phyloP scores from a whole-genome alignment of 305 asterid genomes.

The Salvia sclarea region DNA sequence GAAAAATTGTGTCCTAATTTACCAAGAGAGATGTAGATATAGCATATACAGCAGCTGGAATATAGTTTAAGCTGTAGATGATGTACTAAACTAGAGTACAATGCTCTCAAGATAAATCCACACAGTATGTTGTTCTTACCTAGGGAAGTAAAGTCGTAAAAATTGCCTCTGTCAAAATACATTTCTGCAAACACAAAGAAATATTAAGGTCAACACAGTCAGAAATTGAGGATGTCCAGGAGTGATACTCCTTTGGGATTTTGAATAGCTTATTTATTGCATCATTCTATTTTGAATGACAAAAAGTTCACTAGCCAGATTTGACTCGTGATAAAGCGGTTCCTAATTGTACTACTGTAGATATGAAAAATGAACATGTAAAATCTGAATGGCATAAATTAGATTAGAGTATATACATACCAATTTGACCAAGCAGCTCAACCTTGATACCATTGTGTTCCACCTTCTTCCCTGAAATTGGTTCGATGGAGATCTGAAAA shows the following conservation, averaged over 20 bases:
- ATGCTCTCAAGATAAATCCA: conserved; percentile 14
- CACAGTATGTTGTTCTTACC: conserved; percentile 50
- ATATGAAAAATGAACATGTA: conserved; percentile 23
- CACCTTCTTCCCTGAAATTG: conserved; percentile 90
- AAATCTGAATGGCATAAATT: conserved; percentile 31
- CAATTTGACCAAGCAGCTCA: conserved; percentile 99
- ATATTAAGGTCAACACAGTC: conserved; percentile 12
- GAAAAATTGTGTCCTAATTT: not conserved
- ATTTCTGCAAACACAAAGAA: conserved; percentile 59
- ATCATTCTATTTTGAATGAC: conserved; percentile 8
- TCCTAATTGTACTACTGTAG: conserved; percentile 1
- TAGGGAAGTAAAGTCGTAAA: conserved; percentile 92
- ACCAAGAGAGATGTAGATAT: not conserved
- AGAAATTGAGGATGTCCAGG: not conserved
- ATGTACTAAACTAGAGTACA: not conserved
- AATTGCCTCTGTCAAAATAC: conserved; percentile 93
- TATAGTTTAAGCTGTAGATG: not conserved
- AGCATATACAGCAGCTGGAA: not conserved
- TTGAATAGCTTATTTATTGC: not conserved
- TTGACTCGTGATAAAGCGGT: conserved; percentile 9
- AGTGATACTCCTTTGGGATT: not conserved
- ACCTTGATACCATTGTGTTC: conserved; percentile 96
- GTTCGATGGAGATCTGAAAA: conserved; percentile 55
- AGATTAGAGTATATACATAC: conserved; percentile 42
- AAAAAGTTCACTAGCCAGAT: not conserved